phyloP scores from a whole-genome alignment of 2,329 filamentous ascomycete species.

The Aureobasidium sp. region DNA sequence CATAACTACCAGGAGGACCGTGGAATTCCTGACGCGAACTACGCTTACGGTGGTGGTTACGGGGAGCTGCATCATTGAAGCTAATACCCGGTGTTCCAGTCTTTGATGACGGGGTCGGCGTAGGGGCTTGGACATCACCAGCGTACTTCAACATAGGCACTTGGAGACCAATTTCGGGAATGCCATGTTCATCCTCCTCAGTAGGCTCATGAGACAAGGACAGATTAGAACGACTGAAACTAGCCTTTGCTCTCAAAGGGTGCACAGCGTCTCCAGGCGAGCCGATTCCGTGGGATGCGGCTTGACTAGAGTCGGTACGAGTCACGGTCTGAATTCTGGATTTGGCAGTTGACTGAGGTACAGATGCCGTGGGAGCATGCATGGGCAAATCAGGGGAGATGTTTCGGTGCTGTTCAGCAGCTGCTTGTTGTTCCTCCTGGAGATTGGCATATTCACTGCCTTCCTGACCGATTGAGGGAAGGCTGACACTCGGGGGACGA shows the following conservation, averaged over 20 bases:
- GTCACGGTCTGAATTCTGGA: slow-evolving; percentile 78
- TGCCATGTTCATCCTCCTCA: slow-evolving; percentile 70
- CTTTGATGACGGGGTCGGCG: slow-evolving; percentile 55
- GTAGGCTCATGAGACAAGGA: slow-evolving; percentile 47
- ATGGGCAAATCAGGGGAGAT: slow-evolving; percentile 76
- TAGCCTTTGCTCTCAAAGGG: slow-evolving; percentile 56
- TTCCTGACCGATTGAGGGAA: slow-evolving; percentile 84
- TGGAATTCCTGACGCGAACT: slow-evolving; percentile 62
- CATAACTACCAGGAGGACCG: slow-evolving; percentile 82
- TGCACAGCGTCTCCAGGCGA: slow-evolving; percentile 50
- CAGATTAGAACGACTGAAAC: slow-evolving; percentile 43
- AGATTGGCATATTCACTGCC: slow-evolving; percentile 77
- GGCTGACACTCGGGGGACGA: slow-evolving; percentile 68
- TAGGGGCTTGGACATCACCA: slow-evolving; percentile 92
- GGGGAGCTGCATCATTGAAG: slow-evolving; percentile 48
- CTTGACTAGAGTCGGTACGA: slow-evolving; percentile 81
- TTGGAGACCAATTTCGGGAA: slow-evolving; percentile 84
- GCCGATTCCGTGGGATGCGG: slow-evolving; percentile 77
- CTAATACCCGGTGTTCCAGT: slow-evolving; percentile 41
- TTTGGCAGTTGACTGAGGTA: slow-evolving; percentile 74
- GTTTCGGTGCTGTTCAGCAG: slow-evolving; percentile 68
- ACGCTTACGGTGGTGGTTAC: slow-evolving; percentile 58
- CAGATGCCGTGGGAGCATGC: slow-evolving; percentile 80
- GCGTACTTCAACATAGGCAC: slow-evolving; percentile 91
- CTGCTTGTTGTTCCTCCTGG: slow-evolving; percentile 33